phyloP scores from a whole-genome alignment of 345 rosid genomes.

The Adansonia digitata region DNA sequence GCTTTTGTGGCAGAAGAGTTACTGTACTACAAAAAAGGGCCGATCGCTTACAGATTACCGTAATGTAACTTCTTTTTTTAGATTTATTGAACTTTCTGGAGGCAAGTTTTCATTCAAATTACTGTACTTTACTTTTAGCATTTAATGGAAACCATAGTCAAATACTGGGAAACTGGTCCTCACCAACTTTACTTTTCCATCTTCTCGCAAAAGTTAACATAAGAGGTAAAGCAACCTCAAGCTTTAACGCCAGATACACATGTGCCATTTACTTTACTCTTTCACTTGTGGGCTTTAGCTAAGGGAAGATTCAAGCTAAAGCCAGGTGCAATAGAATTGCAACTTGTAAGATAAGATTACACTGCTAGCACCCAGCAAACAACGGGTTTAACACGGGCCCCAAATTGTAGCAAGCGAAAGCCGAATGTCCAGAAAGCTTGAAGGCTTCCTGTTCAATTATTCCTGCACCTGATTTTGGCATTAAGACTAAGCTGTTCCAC shows the following conservation, averaged over 20 bases:
- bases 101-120: too few species aligned
- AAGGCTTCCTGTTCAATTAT: not conserved
- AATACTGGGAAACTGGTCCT: too few species aligned
- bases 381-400: not conserved
- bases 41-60: too few species aligned
- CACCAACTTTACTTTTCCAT: not conserved
- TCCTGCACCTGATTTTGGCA: not conserved
- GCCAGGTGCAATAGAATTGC: not conserved
- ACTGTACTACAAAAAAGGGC: too few species aligned
- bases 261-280: not conserved
- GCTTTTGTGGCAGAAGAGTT: too few species aligned
- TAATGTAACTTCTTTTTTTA: not conserved
- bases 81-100: too few species aligned
- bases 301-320: not conserved
- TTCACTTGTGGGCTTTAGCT: not conserved
- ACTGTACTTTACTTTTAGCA: not conserved
- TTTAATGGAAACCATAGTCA: not conserved
- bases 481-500: not conserved
- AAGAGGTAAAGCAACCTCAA: not conserved
- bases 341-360: not conserved
- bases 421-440: not conserved
- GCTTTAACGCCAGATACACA: not conserved
- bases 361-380: not conserved
- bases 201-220: not conserved
- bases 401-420: not conserved